Evolutionary conservation across 225 moss, liverwort and hornwort species (phyloP), one percentile per base, ranked within the genome.

Genomic region (Antitrichia curtipendula): DNA sequence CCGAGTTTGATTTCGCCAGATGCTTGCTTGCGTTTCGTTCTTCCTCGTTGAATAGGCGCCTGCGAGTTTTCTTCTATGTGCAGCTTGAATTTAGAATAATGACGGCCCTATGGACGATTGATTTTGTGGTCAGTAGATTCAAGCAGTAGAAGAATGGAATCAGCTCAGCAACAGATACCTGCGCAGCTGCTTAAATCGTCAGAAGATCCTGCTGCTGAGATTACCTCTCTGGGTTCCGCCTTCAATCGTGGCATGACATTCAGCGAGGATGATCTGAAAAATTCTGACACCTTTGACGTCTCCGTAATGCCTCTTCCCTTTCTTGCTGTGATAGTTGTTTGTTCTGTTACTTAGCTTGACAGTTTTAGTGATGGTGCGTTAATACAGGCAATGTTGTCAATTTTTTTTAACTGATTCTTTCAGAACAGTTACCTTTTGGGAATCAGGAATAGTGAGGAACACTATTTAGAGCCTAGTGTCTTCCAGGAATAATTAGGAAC

Each of bases 251-350:
- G 93, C 83, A 95, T 95, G 81, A 91, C 97, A 73, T 91, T 96
- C 58, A 98, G 93, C 90, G 97, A 98, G 80, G 98, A 98, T 68
- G 98, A 97, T 91, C 91, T 98, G 82, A 98, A 97, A 86, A 98
- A 98, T 88, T 93, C 96, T 38, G 97, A 98, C 86, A 98, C 98
- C 29, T 98, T 98, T 82, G 95, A 98, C 87, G 98, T 98, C 82
- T 90, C 95, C 80, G 98, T 98, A 93, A 92, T 86, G 75, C 89
- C 86, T 73, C 84, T 89, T 81, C 70, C 75, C 86, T 80, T 78
- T 87, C 80, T 83, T 87, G 61, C 68, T 86, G 53, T 78, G 66
- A 85, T 84, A 59, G 56, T 72, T 81, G 25, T 84, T 80, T 84
- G 71, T n/a, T 84, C 49, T 71, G 62, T 85, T 79, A 20, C 78